Conservation (phyloP, 176 grass and related monocot genomes). For the Tillandsia fasciculata region DNA sequence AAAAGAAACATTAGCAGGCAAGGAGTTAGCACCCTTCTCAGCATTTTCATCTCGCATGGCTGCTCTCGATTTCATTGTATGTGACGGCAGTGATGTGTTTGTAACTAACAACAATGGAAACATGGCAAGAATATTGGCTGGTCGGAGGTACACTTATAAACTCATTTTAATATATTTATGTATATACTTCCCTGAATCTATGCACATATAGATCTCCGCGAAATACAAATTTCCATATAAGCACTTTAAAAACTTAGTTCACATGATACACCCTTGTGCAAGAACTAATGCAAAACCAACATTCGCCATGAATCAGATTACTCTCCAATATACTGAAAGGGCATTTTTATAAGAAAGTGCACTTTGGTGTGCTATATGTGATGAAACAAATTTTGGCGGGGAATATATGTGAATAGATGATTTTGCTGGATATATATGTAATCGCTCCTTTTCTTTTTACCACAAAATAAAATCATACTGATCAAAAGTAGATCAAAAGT, state of each 20-base stretch:
- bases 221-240: no score
- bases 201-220: background rate
- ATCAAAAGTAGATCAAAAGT: background rate
- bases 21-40: conserved; percentile 56
- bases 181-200: background rate
- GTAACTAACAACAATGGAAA: conserved; percentile 98
- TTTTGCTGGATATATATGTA: no score
- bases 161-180: background rate
- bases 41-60: conserved; percentile 92
- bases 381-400: no score
- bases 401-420: no score
- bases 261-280: background rate
- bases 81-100: conserved; percentile 69
- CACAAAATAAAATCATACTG: background rate
- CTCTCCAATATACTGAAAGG: no score
- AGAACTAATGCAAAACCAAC: no score
- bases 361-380: no score
- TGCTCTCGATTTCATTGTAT: conserved; percentile 86
- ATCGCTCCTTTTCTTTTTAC: background rate
- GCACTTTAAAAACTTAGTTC: background rate
- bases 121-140: conserved; percentile 95
- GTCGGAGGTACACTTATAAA: conserved; percentile 52
- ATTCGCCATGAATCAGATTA: no score
- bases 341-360: no score
- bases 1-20: conserved; percentile 75